Evolutionary conservation across 768 basidiomycete species (phyloP), one percentile per base, ranked within the genome.

Genomic region (Agaricus sinodeliciosus): DNA sequence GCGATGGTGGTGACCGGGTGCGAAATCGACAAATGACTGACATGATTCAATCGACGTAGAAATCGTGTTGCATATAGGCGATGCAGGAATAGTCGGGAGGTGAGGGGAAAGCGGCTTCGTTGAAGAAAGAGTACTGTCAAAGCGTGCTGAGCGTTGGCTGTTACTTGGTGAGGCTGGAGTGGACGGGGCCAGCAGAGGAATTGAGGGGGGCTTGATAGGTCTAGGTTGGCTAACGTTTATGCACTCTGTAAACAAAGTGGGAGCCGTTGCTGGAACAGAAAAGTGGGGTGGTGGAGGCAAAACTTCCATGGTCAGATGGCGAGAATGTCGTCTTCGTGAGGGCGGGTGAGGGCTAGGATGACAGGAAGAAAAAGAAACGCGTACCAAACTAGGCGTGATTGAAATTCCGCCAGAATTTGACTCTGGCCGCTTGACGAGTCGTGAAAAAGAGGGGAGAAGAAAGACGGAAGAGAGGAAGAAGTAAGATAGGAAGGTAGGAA

Each of bases 61-160:
- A 8, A 72, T 70, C 5, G 81, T 78, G 4, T 80, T 78, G 63
- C 72, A 74, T 48, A 79, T 59, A n/a, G 82, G 82, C 3, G 83
- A 84, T 19, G 80, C 80, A 50, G 72, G 69, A 55, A 82, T 82
- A 37, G 81, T 74, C 8, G 83, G 76, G 46, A 83, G 72, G 42
- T 80, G 75, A 22, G 72, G 61, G 58, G 78, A 77, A 43, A 59
- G 60, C 50, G 68, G 58, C 40, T 56, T 60, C 50, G 59, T 59
- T n/a, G 59, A 58, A 28, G 52, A 28, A n/a, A 45, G 15, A 31
- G 19, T 9, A 35, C 22, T 48, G 15, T 36, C 28, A 15, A 43
- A 42, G 31, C 19, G 45, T 9, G 19, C 16, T 15, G 46, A n/a
- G 31, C 6, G 27, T 22, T 7, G 39, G 5, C 16, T 22, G 28